Conservation (phyloP, 768 basidiomycete genomes). For the Cyathus striatus region DNA sequence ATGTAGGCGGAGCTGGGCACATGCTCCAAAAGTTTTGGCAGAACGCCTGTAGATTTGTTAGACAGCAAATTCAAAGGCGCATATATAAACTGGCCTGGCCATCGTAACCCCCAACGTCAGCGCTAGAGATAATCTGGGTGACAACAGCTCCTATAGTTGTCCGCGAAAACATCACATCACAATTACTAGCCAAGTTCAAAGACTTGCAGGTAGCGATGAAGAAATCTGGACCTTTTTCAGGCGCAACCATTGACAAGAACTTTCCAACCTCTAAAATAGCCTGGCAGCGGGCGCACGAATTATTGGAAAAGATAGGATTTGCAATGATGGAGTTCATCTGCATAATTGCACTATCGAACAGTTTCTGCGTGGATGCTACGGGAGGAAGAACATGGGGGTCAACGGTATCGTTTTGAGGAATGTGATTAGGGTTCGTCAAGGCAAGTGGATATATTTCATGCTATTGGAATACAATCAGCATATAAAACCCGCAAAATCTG, state of each 20-base stretch:
- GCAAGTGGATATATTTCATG: constrained; percentile 51
- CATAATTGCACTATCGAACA: constrained; percentile 47
- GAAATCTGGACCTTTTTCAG: constrained; percentile 53
- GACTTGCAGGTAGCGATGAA: constrained; percentile 54
- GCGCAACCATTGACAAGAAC: constrained; percentile 60
- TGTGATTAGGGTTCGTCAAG: constrained; percentile 59
- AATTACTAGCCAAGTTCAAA: constrained; percentile 46
- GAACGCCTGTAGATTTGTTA: constrained; percentile 31
- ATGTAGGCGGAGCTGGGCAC: constrained; percentile 53
- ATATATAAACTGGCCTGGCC: constrained; percentile 47
- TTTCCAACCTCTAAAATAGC: constrained; percentile 59
- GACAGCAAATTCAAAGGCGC: background rate
- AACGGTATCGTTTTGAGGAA: constrained; percentile 52
- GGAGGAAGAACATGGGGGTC: constrained; percentile 69
- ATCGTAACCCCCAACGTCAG: constrained; percentile 68
- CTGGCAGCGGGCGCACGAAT: constrained; percentile 55
- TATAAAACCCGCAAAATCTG: no score
- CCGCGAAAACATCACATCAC: constrained; percentile 41
- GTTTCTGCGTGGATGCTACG: constrained; percentile 33
- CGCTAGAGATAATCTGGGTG: constrained; percentile 68
- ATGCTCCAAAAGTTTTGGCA: constrained; percentile 54
- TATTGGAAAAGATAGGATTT: constrained; percentile 47
- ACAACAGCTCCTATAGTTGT: constrained; percentile 51
- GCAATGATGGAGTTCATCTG: constrained; percentile 53
- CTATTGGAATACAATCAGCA: constrained; percentile 29